Conservation (phyloP, 2,329 filamentous ascomycete species). For the Pseudodiploospora longispora region DNA sequence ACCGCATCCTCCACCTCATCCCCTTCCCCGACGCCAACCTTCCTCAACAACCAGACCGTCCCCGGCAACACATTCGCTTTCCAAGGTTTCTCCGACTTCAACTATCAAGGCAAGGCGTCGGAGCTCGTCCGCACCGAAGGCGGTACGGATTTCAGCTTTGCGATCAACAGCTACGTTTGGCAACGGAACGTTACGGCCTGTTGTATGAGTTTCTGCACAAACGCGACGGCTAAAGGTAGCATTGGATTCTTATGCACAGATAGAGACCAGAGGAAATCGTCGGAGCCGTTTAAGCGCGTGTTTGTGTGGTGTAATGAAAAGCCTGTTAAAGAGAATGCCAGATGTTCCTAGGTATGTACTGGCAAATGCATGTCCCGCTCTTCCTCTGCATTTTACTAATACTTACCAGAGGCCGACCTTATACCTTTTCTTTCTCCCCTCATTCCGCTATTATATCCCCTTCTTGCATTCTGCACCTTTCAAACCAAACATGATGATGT, state of each 20-base stretch:
- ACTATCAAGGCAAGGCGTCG: constrained; percentile 17
- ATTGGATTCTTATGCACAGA: constrained; percentile 19
- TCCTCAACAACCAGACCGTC: constrained; percentile 18
- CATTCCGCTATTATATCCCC: too few species aligned
- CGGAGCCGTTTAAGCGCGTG: constrained; percentile 14
- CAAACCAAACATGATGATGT: too few species aligned
- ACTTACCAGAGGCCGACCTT: too few species aligned
- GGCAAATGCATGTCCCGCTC: too few species aligned
- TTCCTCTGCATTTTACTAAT: too few species aligned
- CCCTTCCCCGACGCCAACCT: constrained; percentile 1
- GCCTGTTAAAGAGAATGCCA: constrained; percentile 8
- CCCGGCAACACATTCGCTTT: constrained; percentile 17
- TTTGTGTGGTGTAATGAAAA: constrained; percentile 17
- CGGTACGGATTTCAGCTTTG: constrained; percentile 14
- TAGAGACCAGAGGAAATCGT: constrained; percentile 10
- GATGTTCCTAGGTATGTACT: constrained; percentile 1
- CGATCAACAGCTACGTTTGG: constrained; percentile 15
- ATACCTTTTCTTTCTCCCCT: too few species aligned
- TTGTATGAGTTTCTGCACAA: constrained; percentile 16
- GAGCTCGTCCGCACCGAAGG: constrained; percentile 16
- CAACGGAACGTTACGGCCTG: constrained; percentile 13
- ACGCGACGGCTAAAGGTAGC: constrained; percentile 12
- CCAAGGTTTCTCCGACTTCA: constrained; percentile 20
- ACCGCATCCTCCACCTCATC: constrained; percentile 2
- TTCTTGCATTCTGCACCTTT: too few species aligned